Conservation (phyloP, 2,329 filamentous ascomycete genomes). For the Stachybotrys chlorohalonatus region DNA sequence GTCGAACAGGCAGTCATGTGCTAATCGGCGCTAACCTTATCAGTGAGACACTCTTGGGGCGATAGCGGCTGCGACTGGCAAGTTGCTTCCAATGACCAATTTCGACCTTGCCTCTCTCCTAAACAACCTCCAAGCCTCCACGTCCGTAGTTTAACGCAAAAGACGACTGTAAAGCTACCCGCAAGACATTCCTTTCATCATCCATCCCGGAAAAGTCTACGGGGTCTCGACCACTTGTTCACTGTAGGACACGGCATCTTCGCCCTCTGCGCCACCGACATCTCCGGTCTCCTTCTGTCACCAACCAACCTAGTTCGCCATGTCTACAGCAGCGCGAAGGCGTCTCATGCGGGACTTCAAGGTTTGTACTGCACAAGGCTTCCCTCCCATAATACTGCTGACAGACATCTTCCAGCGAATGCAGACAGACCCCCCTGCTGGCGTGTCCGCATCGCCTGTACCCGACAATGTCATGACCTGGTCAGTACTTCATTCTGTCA, state of each 20-base stretch:
- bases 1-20: not conserved
- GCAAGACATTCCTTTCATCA: too few relatives aligned
- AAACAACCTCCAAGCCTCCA: not conserved
- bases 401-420: constrained; percentile 59
- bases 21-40: not conserved
- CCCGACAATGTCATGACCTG: constrained; percentile 97
- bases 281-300: not conserved
- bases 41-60: not conserved
- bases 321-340: constrained; percentile 89
- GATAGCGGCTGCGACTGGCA: not conserved
- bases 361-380: constrained; percentile 42
- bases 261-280: not conserved
- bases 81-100: not conserved
- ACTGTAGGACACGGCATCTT: not conserved
- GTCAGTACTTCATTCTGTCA: constrained; percentile 37
- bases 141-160: not conserved
- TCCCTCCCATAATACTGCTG: constrained; percentile 2
- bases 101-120: not conserved
- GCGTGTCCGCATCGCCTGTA: constrained; percentile 91
- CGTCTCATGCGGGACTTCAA: constrained; percentile 99
- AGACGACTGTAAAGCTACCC: too few relatives aligned
- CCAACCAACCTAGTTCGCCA: constrained; percentile 12
- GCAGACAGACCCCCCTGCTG: constrained; percentile 96
- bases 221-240: not conserved
- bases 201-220: too few relatives aligned